These are phyloP conservation scores for Aspergillus bombycis DNA, from an alignment of 2,329 filamentous ascomycete species.

Conservation along the genomic window DNA sequence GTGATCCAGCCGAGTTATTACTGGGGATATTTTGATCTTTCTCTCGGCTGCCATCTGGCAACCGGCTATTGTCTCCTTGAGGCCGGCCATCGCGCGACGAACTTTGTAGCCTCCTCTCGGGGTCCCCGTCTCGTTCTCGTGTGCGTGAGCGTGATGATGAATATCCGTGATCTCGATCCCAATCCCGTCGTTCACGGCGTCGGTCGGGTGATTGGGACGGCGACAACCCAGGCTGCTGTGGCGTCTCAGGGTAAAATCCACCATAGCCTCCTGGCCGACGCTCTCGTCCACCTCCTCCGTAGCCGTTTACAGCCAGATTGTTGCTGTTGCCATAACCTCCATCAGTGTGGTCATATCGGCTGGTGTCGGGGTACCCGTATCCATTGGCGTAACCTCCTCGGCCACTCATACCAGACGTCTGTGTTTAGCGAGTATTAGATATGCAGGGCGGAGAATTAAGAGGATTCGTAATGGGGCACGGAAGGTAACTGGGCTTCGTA, in stretches of 20 bases:
- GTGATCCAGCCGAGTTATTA: constrained; percentile 28
- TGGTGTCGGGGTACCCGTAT: constrained; percentile 40
- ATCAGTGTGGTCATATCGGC: constrained; percentile 39
- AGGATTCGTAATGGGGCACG: constrained; percentile 7
- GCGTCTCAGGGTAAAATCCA: constrained; percentile 42
- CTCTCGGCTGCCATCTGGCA: constrained; percentile 24
- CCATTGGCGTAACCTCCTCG: constrained; percentile 41
- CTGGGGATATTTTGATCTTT: constrained; percentile 13
- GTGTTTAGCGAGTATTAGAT: constrained; percentile 4
- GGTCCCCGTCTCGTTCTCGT: constrained; percentile 35
- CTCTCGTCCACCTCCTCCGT: constrained; percentile 34
- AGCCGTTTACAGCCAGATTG: constrained; percentile 37
- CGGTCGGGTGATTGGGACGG: constrained; percentile 36
- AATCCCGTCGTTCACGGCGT: constrained; percentile 34
- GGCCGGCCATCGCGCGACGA: constrained; percentile 31
- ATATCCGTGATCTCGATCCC: constrained; percentile 34
- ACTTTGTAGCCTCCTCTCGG: constrained; percentile 29
- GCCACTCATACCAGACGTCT: constrained; percentile 37
- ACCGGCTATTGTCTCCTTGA: constrained; percentile 25
- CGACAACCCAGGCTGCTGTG: constrained; percentile 30
- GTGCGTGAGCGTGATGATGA: constrained; percentile 40
- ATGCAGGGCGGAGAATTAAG: constrained; percentile 1
- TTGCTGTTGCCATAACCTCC: constrained; percentile 35
- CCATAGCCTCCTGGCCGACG: constrained; percentile 49
- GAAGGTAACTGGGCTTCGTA: constrained; percentile 1